Percentiles rank a stretch among this genome's conserved stretches.
These are phyloP conservation scores for Dalbergia cultrata DNA, from an alignment of 306 rosid genomes.

Conservation along the genomic window DNA sequence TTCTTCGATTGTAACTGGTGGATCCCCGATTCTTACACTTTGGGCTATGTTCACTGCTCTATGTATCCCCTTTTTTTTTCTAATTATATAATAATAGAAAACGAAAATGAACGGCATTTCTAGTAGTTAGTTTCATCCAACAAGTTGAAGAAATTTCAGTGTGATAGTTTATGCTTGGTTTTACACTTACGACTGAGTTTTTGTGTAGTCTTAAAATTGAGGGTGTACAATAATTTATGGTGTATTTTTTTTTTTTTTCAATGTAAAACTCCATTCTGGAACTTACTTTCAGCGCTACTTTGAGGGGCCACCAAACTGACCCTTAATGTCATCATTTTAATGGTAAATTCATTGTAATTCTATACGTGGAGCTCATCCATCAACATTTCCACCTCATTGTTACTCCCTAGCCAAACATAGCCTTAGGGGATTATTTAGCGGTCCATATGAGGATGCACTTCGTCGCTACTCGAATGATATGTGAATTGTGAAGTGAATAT, in stretches of 20 bases:
- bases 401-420: too few relatives aligned
- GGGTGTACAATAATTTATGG: not conserved
- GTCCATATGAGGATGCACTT: too few relatives aligned
- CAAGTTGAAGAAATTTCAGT: not conserved
- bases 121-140: not conserved
- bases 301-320: not conserved
- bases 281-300: not conserved
- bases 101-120: not conserved
- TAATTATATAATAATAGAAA: not conserved
- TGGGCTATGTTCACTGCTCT: too few relatives aligned
- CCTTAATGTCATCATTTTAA: not conserved
- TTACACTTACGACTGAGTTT: constrained; percentile 33
- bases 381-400: too few relatives aligned
- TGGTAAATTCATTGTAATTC: not conserved
- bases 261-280: not conserved
- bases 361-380: too few relatives aligned
- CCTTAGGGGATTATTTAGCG: too few relatives aligned
- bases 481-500: too few relatives aligned
- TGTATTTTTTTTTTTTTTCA: not conserved
- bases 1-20: not conserved
- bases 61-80: not conserved
- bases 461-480: too few relatives aligned
- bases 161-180: constrained; percentile 12
- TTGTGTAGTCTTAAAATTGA: not conserved
- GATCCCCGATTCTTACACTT: not conserved